Conservation (phyloP, 2,329 filamentous ascomycete species). For the Colletotrichum falcatum region DNA sequence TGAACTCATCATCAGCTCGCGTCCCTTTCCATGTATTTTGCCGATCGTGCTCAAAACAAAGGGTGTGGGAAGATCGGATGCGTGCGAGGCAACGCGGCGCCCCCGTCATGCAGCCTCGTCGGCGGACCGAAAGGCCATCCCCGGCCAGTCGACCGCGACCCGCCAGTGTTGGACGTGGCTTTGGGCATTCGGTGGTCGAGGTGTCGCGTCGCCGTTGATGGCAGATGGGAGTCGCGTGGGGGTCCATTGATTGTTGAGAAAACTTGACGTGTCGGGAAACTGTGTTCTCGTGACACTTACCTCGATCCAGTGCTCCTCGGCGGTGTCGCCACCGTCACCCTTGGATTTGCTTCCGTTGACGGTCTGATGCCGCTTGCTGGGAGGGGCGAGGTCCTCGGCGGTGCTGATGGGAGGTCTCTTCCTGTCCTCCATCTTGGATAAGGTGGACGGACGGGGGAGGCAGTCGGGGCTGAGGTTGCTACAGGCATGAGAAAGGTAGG, state of each 20-base stretch:
- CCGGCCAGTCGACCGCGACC: constrained; percentile 38
- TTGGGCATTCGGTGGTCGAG: constrained; percentile 37
- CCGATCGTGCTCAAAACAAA: constrained; percentile 16
- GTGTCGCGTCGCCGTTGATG: constrained; percentile 39
- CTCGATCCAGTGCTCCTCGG: constrained; percentile 73
- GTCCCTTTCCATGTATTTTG: constrained; percentile 37
- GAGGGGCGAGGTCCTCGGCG: constrained; percentile 85
- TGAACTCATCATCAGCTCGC: constrained; percentile 40
- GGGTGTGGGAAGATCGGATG: constrained; percentile 31
- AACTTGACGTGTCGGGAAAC: constrained; percentile 41
- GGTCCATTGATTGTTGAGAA: constrained; percentile 42
- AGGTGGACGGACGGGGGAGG: constrained; percentile 81
- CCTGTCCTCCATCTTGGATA: constrained; percentile 99
- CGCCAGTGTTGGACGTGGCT: constrained; percentile 38
- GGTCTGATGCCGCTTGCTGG: constrained; percentile 86
- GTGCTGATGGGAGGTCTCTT: constrained; percentile 90
- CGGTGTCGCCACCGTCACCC: constrained; percentile 66
- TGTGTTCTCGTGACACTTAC: constrained; percentile 66
- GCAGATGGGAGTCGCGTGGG: constrained; percentile 34
- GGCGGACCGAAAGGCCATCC: constrained; percentile 39
- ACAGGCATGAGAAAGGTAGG: constrained; percentile 81
- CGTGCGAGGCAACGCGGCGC: constrained; percentile 27
- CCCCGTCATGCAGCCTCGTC: constrained; percentile 40
- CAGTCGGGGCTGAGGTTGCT: constrained; percentile 76
- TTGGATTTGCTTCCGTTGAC: constrained; percentile 79